Conservation (phyloP, 495 filamentous ascomycete species). For the Penicillium ochrochloron region DNA sequence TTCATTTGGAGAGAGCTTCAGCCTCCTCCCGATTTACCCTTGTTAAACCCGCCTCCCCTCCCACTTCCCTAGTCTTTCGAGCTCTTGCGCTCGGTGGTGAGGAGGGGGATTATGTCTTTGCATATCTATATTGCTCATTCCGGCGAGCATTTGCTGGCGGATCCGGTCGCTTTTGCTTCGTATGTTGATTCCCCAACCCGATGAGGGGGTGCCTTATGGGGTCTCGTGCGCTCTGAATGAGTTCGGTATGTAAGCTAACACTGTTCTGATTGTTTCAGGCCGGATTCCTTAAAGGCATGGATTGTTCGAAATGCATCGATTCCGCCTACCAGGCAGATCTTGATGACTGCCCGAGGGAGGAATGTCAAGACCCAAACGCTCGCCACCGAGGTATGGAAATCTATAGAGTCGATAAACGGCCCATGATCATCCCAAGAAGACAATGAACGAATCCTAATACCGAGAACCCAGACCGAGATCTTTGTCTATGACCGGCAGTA, state of each 20-base stretch:
- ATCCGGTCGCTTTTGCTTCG: slow-evolving; percentile 71
- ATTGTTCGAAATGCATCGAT: slow-evolving; percentile 70
- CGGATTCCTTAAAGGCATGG: slow-evolving; percentile 72
- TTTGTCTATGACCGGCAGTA: slow-evolving; percentile 82
- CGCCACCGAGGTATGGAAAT: slow-evolving; percentile 66
- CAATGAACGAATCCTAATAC: neutral
- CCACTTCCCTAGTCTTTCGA: slow-evolving; percentile 35
- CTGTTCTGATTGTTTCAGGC: slow-evolving; percentile 47
- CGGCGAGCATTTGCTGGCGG: slow-evolving; percentile 77
- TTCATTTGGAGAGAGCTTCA: slow-evolving; percentile 28
- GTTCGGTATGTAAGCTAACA: slow-evolving; percentile 26
- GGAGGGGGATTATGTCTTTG: slow-evolving; percentile 65
- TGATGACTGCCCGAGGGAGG: slow-evolving; percentile 81
- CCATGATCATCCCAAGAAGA: neutral
- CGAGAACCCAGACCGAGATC: slow-evolving; percentile 68
- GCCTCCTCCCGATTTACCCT: slow-evolving; percentile 20
- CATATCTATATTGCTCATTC: slow-evolving; percentile 87
- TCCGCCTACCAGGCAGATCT: slow-evolving; percentile 70
- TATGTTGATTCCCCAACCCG: slow-evolving; percentile 47
- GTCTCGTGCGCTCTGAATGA: neutral
- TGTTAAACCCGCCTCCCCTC: slow-evolving; percentile 32
- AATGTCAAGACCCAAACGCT: slow-evolving; percentile 77
- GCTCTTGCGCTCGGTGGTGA: slow-evolving; percentile 42
- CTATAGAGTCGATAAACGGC: neutral
- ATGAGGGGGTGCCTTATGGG: slow-evolving; percentile 17